phyloP scores from a whole-genome alignment of 2,329 filamentous ascomycete species.

The Botryotinia convoluta region DNA sequence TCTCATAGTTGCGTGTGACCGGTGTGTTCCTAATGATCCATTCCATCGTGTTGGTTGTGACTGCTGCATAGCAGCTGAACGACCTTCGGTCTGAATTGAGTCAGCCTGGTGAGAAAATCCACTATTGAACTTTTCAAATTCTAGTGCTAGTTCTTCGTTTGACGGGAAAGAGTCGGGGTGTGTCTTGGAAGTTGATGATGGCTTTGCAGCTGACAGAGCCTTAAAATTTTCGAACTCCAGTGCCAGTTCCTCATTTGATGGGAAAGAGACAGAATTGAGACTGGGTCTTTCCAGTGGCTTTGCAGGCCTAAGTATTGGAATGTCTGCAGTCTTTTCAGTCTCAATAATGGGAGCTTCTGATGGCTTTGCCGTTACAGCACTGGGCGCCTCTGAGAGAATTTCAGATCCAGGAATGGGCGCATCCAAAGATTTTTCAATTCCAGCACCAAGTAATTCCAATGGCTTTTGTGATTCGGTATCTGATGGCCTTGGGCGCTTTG shows the following conservation, averaged over 20 bases:
- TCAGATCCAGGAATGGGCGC: background rate
- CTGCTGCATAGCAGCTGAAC: background rate
- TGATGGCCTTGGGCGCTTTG: background rate
- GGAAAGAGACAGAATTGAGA: background rate
- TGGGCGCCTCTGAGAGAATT: background rate
- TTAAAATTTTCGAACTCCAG: conserved; percentile 6
- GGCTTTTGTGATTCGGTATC: background rate
- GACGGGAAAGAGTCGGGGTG: background rate
- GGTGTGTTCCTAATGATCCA: background rate
- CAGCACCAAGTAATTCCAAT: background rate
- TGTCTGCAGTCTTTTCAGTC: background rate
- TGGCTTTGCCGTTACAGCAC: background rate
- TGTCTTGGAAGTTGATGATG: background rate
- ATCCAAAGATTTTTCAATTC: background rate
- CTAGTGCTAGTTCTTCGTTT: background rate
- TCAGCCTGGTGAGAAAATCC: background rate
- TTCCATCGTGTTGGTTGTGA: background rate
- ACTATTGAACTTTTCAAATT: conserved; percentile 10
- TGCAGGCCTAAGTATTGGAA: background rate
- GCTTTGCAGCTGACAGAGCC: background rate
- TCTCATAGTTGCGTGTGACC: background rate
- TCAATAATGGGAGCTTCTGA: no score
- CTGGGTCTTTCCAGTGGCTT: background rate
- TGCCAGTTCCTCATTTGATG: background rate
- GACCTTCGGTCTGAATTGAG: background rate